Evolutionary conservation across 495 filamentous ascomycete genomes (phyloP), one percentile per base, ranked within the genome.

Genomic region (Hyaloscypha bicolor): DNA sequence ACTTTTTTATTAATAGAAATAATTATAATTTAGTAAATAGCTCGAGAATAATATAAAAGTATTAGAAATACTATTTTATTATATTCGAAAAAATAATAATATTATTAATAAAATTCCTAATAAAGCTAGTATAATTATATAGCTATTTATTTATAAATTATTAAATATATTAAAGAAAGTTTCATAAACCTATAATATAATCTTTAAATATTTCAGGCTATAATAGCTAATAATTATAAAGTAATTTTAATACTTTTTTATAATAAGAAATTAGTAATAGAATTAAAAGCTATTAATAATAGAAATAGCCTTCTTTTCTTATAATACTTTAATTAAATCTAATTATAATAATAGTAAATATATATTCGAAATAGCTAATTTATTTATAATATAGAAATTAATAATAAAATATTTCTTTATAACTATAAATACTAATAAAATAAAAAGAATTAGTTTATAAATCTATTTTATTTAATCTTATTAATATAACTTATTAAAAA

Each of bases 201-300:
- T 5, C 4, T 19, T 4, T 9, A 30, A 55, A 12, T 3, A 6
- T 6, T 52, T 3, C 39, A 39, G 59, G 31, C 59, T 37, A 39
- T 6, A 39, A 45, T 39, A n/a, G n/a, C 9, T 9, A 45, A 39
- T 11, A 4, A 62, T n/a, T 6, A 11, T 62, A 32, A 62, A 30
- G 11, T 35, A n/a, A 12, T 58, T 25, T 19, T 29, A 21, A 48
- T 42, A 6, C 6, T 64, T 30, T 3, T 4, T 45, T 3, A 2
- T 2, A 2, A 42, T 32, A 4, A 8, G 62, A 3, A 3, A 64
- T 56, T 64, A 29, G 29, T 64, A 30, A 39, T 33, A 64, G 62
- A 64, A 64, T 4, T 9, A 4, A 4, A 30, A 5, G n/a, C 4
- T 48, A 30, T 64, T 48, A 21, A 64, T 35, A 30, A 57, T 48